These are phyloP conservation scores for Ogataea chonburiensis DNA, from an alignment of 805 yeast species.

Conservation along the genomic window DNA sequence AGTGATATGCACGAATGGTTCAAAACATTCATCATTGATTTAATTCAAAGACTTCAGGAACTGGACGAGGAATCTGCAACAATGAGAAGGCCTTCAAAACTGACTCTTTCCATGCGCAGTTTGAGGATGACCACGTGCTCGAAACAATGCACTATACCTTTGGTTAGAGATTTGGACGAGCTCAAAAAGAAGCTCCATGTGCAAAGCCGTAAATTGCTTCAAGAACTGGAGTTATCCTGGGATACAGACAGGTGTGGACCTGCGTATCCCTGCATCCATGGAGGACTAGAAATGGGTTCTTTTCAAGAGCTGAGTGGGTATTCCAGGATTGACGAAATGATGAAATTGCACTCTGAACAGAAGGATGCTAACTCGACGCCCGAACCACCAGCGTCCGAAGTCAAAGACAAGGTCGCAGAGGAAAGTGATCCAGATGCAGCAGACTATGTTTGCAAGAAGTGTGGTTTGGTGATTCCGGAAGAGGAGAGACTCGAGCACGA, in stretches of 20 bases:
- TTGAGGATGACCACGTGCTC: conserved; percentile 32
- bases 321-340: conserved; percentile 11
- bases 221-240: conserved; percentile 29
- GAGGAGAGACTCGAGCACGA: conserved; percentile 23
- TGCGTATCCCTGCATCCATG: conserved; percentile 48
- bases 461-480: conserved; percentile 10
- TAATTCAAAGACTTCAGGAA: conserved; percentile 68
- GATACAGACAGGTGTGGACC: conserved; percentile 22
- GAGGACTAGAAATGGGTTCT: conserved; percentile 52
- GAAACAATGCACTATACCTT: conserved; percentile 42
- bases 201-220: conserved; percentile 22
- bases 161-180: conserved; percentile 38
- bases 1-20: conserved; percentile 76
- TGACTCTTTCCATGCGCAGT: conserved; percentile 41
- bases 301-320: conserved; percentile 41
- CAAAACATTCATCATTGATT: conserved; percentile 77
- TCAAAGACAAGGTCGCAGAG: background rate
- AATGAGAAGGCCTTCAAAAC: conserved; percentile 53
- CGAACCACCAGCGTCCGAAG: background rate
- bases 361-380: conserved; percentile 1
- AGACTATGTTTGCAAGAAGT: conserved; percentile 17
- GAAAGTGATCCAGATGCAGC: background rate
- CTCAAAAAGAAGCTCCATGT: conserved; percentile 30
- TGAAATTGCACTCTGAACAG: conserved; percentile 4
- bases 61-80: conserved; percentile 59